phyloP scores from a whole-genome alignment of 768 basidiomycete genomes.

The Termitomyces heimii region DNA sequence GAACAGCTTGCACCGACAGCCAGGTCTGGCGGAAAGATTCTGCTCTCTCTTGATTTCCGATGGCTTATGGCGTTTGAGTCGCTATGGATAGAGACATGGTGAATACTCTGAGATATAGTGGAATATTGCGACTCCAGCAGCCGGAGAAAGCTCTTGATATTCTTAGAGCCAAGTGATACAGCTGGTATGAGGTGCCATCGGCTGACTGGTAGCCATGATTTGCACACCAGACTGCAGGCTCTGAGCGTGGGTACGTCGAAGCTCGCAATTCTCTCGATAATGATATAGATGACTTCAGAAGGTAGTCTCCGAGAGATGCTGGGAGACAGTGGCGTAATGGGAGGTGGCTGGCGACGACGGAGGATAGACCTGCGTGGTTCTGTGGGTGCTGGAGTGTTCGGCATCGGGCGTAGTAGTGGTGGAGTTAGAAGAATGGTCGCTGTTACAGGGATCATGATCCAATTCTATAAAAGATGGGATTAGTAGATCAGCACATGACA shows the following conservation, averaged over 20 bases:
- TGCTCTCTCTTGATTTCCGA: conserved; percentile 9
- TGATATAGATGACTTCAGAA: conserved; percentile 13
- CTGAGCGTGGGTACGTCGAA: conserved; percentile 14
- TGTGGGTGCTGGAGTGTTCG: background rate
- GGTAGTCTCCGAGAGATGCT: conserved; percentile 13
- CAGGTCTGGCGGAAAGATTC: conserved; percentile 6
- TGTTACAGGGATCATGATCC: conserved; percentile 13
- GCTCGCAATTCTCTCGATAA: conserved; percentile 12
- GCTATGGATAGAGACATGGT: conserved; percentile 14
- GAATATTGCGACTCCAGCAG: conserved; percentile 13
- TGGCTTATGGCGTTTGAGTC: conserved; percentile 14
- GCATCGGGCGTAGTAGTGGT: conserved; percentile 6
- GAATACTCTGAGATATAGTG: conserved; percentile 11
- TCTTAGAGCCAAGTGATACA: conserved; percentile 11
- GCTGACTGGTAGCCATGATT: conserved; percentile 12
- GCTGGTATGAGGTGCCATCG: conserved; percentile 12
- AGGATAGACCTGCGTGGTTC: conserved; percentile 15
- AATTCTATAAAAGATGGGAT: conserved; percentile 12
- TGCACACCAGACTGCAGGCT: conserved; percentile 15
- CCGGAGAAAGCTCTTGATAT: conserved; percentile 11
- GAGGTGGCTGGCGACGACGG: conserved; percentile 12
- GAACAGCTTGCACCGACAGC: background rate
- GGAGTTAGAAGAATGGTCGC: conserved; percentile 2
- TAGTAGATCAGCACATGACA: conserved; percentile 16
- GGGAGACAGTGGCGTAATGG: conserved; percentile 13